Base-by-base conservation (phyloP, 1,284 basidiomycete species). In the Earliella scabrosa region DNA sequence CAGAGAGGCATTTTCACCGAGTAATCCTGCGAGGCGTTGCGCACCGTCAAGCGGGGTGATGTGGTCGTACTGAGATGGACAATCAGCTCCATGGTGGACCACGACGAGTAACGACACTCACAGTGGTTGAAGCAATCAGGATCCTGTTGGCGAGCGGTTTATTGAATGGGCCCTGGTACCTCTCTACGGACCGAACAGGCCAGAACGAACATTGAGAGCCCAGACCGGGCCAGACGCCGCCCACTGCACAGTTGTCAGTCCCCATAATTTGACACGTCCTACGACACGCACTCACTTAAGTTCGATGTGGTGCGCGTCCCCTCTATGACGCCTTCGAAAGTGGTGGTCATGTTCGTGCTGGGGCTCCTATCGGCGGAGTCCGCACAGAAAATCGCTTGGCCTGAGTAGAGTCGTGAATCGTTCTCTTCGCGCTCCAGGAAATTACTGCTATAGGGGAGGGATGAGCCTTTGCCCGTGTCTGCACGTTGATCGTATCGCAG, bases 131-230 rank as follows among this genome's bases (percentile, higher is more conserved):
- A 21, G 63, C 50, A 3, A 68, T 43, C 4, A 67, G 40, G 38
- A 69, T 58, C 20, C 39, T 50, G 50, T 63, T 64, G 4, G 56
- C 55, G 13, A 65, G 59, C 14, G 52, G 59, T 26, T 56, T 60
- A 35, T 66, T 65, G 46, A 64, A 66, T 3, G 65, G 64, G 2
- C 67, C 66, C 13, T 51, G 46, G 35, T 64, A 68, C 14, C 66
- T 32, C 52, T 68, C 66, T 5, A 66, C 61, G 2, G 64, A 63
- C 16, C 65, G 65, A 24, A 52, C 53, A 1, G 63, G 59, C 65
- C 63, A 64, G 24, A 58, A 48, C 3, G 56, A 49, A 34, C 60
- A 60, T 21, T 38, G 50, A 36, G 49, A 56, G n/a, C 11, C 39
- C 14, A 26, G 16, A 6, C n/a, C 14, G 21, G 58, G 63, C 56